These are phyloP conservation scores for Westerdykella ornata DNA, from an alignment of 2,329 filamentous ascomycete genomes.

Conservation along the genomic window DNA sequence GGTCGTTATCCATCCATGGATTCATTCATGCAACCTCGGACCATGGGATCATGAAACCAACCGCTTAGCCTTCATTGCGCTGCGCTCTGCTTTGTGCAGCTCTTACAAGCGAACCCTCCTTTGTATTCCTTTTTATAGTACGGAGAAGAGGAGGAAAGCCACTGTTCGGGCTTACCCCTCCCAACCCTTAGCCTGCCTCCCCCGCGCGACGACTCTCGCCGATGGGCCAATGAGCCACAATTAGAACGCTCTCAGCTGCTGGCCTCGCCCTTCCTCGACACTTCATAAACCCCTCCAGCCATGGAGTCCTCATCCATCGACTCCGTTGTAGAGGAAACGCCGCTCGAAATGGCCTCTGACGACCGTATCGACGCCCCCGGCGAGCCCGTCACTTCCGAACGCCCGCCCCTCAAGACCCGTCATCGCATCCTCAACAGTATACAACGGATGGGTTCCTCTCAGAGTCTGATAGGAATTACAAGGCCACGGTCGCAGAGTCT, in stretches of 20 bases:
- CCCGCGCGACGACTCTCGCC: neutral
- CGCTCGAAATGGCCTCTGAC: slow-evolving; percentile 12
- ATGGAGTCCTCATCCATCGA: slow-evolving; percentile 37
- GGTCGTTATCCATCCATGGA: no score
- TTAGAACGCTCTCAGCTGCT: no score
- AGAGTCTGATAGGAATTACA: slow-evolving; percentile 59
- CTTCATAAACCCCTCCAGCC: neutral
- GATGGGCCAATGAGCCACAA: neutral
- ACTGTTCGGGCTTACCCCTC: neutral
- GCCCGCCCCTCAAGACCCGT: slow-evolving; percentile 58
- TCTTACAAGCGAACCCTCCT: no score
- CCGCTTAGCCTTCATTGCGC: no score
- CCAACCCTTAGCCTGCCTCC: neutral
- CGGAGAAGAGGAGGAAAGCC: neutral
- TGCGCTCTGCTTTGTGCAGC: no score
- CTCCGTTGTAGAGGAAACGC: slow-evolving; percentile 31
- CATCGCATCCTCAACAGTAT: slow-evolving; percentile 66
- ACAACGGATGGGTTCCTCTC: slow-evolving; percentile 75
- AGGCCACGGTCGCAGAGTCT: slow-evolving; percentile 62
- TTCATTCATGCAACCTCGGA: no score
- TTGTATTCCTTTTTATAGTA: neutral
- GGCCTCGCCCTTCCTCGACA: no score
- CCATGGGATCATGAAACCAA: no score
- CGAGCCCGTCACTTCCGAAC: slow-evolving; percentile 26
- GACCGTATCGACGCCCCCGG: slow-evolving; percentile 23